phyloP scores from a whole-genome alignment of 768 basidiomycete genomes.

The Rhodotorula sphaerocarpa region DNA sequence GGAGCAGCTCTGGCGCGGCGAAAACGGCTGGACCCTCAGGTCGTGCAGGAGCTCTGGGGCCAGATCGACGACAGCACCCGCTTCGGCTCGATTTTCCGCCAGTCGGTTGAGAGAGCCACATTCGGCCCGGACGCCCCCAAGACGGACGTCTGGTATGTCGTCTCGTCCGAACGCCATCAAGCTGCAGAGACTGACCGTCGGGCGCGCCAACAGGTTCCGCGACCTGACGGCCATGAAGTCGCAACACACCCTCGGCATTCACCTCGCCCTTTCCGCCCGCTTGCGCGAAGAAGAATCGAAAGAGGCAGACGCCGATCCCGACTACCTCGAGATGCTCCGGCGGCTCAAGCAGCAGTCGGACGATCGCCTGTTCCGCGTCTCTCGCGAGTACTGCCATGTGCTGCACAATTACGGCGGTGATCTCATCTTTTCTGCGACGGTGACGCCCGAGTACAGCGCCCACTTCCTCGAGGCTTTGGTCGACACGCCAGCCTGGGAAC shows the following conservation, averaged over 20 bases:
- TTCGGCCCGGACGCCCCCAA: constrained; percentile 1
- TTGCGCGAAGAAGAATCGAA: constrained; percentile 16
- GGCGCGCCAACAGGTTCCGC: constrained; percentile 10
- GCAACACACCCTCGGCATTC: constrained; percentile 18
- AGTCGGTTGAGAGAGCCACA: background rate
- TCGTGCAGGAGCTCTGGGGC: constrained; percentile 15
- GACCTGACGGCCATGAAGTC: constrained; percentile 19
- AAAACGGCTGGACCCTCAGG: background rate
- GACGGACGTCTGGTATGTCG: constrained; percentile 17
- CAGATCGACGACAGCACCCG: constrained; percentile 11
- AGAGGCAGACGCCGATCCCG: background rate
- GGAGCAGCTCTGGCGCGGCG: constrained; percentile 17
- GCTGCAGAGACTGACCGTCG: background rate
- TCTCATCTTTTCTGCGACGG: constrained; percentile 4
- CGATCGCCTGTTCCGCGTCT: constrained; percentile 1
- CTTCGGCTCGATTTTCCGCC: constrained; percentile 9
- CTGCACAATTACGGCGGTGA: constrained; percentile 5
- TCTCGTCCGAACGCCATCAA: background rate
- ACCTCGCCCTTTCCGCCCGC: background rate
- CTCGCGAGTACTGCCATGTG: constrained; percentile 11
- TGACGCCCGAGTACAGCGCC: constrained; percentile 14
- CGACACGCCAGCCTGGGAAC: constrained; percentile 15
- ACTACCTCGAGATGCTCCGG: constrained; percentile 9
- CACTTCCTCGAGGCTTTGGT: constrained; percentile 14
- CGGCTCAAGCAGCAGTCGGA: constrained; percentile 6